Evolutionary conservation across 202 grass and related monocot genomes (phyloP).

Genomic region (Schoenoplectus triqueter): DNA sequence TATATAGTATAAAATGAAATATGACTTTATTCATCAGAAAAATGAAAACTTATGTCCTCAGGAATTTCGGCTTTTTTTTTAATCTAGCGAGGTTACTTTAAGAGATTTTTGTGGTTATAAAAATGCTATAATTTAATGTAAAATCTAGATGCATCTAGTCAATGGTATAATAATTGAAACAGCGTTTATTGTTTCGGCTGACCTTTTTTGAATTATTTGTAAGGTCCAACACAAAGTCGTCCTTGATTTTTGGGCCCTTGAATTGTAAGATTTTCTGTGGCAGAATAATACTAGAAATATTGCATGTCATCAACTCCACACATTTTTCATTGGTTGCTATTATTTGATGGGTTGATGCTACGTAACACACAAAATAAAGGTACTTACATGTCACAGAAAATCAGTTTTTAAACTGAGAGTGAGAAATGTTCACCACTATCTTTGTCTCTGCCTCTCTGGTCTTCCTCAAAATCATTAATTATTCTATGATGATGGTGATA

Average conservation of each 20-base stretch:
- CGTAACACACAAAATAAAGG: neutral
- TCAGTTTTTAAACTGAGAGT: neutral
- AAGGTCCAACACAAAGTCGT: constrained; percentile 16
- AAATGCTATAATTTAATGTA: neutral
- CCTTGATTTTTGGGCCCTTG: neutral
- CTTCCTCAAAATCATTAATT: constrained; percentile 13
- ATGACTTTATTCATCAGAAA: too few species aligned
- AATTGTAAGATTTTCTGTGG: neutral
- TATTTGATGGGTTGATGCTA: neutral
- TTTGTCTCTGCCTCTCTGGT: neutral
- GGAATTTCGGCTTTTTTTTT: too few species aligned
- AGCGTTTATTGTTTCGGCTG: constrained; percentile 1
- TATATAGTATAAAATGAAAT: neutral
- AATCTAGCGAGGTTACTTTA: neutral
- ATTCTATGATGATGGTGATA: constrained; percentile 4
- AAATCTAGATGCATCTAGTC: neutral
- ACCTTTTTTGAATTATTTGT: constrained; percentile 18
- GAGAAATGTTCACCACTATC: constrained; percentile 33
- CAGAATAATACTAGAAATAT: neutral
- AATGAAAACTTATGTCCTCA: neutral
- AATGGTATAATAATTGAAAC: constrained; percentile 23
- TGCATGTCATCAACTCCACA: neutral
- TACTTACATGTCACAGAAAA: neutral
- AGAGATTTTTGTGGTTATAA: too few species aligned
- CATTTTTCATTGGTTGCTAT: too few species aligned